Base-by-base conservation (phyloP, 768 basidiomycete genomes). In the Hypholoma fasciculare region DNA sequence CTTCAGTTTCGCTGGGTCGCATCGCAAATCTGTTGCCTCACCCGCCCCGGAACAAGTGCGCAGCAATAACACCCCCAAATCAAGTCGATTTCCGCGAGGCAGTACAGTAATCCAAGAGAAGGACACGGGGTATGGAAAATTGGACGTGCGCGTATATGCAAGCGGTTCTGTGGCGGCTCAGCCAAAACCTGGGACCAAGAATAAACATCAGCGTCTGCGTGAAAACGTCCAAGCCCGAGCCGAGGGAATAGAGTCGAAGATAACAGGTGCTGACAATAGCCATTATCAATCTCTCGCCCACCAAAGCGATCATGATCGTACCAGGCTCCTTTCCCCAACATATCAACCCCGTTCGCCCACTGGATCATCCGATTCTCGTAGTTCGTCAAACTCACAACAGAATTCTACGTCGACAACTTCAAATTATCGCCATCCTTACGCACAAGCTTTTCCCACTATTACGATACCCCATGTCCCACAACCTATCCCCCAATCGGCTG, bases 201-300 rank as follows among this genome's bases (percentile, higher is more conserved):
- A 13, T 37, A 49, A 50, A 17, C 39, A n/a, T n/a, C 38, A 39
- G 34, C 16, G 34, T 9, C 42, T 30, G 36, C 42, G 8, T 27
- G 49, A 44, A 7, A 30, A 50, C 13, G 49, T 20, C 13, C 56
- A 57, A 30, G 55, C 40, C 30, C 59, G 39, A 26, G 51, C 44
- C 20, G 56, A 58, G 14, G 43, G 20, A 39, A 55, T 49, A 34
- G 49, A 53, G n/a, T 52, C 40, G 6, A 63, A 59, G 27, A 63
- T 43, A 34, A 60, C 68, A 2, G 72, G 73, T 42, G 30, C 30
- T 34, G 73, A 76, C 3, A 79, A 82, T 17, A 82, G 82, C 42
- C 80, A 80, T 58, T 81, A 80, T 62, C 75, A 81, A 61, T 78
- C 82, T 3, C 81, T 82, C 69, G 23, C 53, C 72, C 47, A 60